Evolutionary conservation across 2,329 filamentous ascomycete genomes (phyloP).

Genomic region (Colletotrichum sp.): DNA sequence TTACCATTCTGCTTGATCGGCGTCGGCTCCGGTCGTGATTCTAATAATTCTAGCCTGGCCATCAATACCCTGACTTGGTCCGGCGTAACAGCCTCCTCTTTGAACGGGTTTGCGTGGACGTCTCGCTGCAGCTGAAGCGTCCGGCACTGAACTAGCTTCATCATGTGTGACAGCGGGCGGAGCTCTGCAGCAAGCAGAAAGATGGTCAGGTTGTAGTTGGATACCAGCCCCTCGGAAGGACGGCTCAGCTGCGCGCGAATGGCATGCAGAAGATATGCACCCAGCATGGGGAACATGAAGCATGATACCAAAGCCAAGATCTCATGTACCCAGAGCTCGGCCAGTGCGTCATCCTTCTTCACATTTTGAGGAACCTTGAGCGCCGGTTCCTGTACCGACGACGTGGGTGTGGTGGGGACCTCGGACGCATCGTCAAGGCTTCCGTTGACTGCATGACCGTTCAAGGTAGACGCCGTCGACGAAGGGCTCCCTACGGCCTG

Average conservation of each 20-base stretch:
- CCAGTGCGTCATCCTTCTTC: conserved; percentile 47
- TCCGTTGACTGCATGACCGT: conserved; percentile 10
- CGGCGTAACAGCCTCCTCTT: conserved; percentile 30
- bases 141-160: conserved; percentile 79
- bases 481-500: conserved; percentile 19
- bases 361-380: conserved; percentile 18
- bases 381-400: conserved; percentile 20
- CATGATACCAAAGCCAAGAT: conserved; percentile 76
- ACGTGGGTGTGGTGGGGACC: conserved; percentile 41
- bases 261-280: conserved; percentile 83
- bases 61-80: conserved; percentile 61
- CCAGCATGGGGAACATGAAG: conserved; percentile 77
- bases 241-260: conserved; percentile 82
- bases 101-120: conserved; percentile 60
- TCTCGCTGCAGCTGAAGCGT: conserved; percentile 83
- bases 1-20: conserved; percentile 34
- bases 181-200: conserved; percentile 89
- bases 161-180: conserved; percentile 79
- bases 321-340: conserved; percentile 78
- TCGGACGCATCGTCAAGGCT: conserved; percentile 26
- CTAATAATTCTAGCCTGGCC: conserved; percentile 72
- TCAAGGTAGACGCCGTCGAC: conserved; percentile 2
- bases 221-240: conserved; percentile 85
- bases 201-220: conserved; percentile 90
- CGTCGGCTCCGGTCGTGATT: conserved; percentile 53